Percentiles rank a stretch among this genome's conserved stretches.
Evolutionary conservation across 1,139 yeast genomes (phyloP).

Genomic region (Tardiomyces blankii): DNA sequence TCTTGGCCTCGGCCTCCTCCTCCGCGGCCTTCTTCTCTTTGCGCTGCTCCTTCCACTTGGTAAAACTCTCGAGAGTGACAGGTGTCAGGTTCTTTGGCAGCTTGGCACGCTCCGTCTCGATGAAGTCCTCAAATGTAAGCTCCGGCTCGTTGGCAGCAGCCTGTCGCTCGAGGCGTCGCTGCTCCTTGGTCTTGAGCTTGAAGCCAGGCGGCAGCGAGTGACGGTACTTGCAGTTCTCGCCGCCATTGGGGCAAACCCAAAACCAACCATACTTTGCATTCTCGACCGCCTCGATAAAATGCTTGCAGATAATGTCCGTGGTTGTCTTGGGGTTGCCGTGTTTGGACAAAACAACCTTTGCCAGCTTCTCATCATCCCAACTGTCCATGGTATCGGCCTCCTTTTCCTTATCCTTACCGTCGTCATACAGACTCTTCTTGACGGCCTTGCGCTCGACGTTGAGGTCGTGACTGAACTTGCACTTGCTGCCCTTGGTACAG

Average conservation of each 20-base stretch:
- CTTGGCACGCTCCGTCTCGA: conserved; percentile 85
- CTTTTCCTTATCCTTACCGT: conserved; percentile 57
- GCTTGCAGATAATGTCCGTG: conserved; percentile 90
- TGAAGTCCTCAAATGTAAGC: conserved; percentile 89
- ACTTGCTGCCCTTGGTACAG: conserved; percentile 82
- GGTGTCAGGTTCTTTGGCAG: conserved; percentile 79
- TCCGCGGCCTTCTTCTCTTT: conserved; percentile 50
- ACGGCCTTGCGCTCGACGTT: conserved; percentile 77
- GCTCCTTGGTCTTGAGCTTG: conserved; percentile 92
- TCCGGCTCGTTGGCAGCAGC: conserved; percentile 82
- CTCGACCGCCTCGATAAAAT: conserved; percentile 92
- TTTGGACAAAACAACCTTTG: conserved; percentile 77
- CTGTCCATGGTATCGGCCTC: conserved; percentile 85
- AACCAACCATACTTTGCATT: conserved; percentile 98
- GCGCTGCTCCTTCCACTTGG: conserved; percentile 72
- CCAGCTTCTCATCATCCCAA: conserved; percentile 95
- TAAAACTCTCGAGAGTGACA: conserved; percentile 74
- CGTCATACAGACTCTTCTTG: conserved; percentile 89
- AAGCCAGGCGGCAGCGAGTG: conserved; percentile 98
- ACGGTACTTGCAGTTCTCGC: conserved; percentile 83
- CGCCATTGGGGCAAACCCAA: conserved; percentile 96
- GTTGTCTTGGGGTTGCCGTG: conserved; percentile 93
- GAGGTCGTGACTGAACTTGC: conserved; percentile 91
- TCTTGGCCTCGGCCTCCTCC: conserved; percentile 40
- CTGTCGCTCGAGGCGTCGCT: conserved; percentile 76